Conservation (phyloP, 495 filamentous ascomycete species). For the Penicillium pulvis region DNA sequence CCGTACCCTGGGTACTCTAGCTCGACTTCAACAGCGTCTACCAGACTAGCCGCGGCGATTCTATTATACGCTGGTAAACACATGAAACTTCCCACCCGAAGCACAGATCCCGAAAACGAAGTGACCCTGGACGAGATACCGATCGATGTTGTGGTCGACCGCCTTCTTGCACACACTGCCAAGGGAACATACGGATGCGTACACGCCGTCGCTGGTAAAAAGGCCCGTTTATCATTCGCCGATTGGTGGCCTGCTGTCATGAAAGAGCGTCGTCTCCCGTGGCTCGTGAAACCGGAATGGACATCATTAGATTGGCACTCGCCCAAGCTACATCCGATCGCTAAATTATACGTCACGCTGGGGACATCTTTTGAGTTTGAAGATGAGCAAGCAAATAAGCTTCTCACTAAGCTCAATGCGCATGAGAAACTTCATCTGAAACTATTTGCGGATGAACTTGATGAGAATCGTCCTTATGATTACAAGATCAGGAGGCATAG, state of each 20-base stretch:
- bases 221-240: neutral
- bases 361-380: constrained; percentile 13
- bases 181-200: constrained; percentile 9
- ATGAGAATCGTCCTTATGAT: constrained; percentile 4
- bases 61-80: neutral
- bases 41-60: neutral
- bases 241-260: constrained; percentile 1
- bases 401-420: constrained; percentile 1
- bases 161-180: constrained; percentile 20
- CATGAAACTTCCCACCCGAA: neutral
- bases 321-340: neutral
- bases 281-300: constrained; percentile 1
- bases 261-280: constrained; percentile 10
- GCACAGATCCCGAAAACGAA: constrained; percentile 1
- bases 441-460: neutral
- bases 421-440: constrained; percentile 6
- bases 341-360: constrained; percentile 7
- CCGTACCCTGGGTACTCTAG: constrained; percentile 18
- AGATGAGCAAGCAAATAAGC: constrained; percentile 3
- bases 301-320: constrained; percentile 12
- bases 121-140: constrained; percentile 20
- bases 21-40: constrained; percentile 9
- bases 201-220: constrained; percentile 19
- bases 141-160: constrained; percentile 26
- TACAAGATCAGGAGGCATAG: neutral